A percentile compares a stretch with the other conserved stretches of the same genome.
Conservation (phyloP, 805 yeast genomes). For the Hanseniaspora thailandica region DNA sequence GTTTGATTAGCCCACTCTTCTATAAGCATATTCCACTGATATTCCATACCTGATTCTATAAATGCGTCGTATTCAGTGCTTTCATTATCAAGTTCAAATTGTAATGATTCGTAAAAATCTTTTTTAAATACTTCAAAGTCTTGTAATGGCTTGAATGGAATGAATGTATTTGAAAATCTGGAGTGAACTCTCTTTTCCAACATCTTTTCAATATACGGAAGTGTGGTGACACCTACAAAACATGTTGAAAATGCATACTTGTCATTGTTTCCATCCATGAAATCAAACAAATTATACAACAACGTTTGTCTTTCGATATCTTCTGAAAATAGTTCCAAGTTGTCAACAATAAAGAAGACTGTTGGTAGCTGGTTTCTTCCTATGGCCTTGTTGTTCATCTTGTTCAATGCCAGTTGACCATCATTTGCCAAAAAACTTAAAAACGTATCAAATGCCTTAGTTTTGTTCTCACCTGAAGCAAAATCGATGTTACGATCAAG, state of each 20-base stretch:
- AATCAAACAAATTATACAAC: conserved; percentile 75
- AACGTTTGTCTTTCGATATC: conserved; percentile 63
- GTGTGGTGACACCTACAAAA: conserved; percentile 68
- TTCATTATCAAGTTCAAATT: conserved; percentile 25
- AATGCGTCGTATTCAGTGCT: conserved; percentile 17
- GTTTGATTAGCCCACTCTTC: neutral
- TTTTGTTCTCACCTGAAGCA: conserved; percentile 8
- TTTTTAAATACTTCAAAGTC: conserved; percentile 40
- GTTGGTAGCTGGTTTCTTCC: conserved; percentile 33
- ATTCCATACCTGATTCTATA: neutral
- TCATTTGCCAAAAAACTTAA: conserved; percentile 13
- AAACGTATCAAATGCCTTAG: conserved; percentile 12
- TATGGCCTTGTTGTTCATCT: conserved; percentile 15
- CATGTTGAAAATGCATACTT: conserved; percentile 58
- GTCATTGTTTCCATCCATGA: conserved; percentile 42
- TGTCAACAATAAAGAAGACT: conserved; percentile 70
- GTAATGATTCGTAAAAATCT: conserved; percentile 35
- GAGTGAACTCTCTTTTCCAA: conserved; percentile 86
- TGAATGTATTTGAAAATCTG: conserved; percentile 70
- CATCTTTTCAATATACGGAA: conserved; percentile 63
- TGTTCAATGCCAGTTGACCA: conserved; percentile 23
- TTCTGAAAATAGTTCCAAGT: conserved; percentile 64
- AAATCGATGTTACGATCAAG: conserved; percentile 3
- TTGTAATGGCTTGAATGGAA: conserved; percentile 44
- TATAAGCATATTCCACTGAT: neutral